Evolutionary conservation across 2,329 filamentous ascomycete genomes (phyloP).

Genomic region (Pseudocercospora musae): DNA sequence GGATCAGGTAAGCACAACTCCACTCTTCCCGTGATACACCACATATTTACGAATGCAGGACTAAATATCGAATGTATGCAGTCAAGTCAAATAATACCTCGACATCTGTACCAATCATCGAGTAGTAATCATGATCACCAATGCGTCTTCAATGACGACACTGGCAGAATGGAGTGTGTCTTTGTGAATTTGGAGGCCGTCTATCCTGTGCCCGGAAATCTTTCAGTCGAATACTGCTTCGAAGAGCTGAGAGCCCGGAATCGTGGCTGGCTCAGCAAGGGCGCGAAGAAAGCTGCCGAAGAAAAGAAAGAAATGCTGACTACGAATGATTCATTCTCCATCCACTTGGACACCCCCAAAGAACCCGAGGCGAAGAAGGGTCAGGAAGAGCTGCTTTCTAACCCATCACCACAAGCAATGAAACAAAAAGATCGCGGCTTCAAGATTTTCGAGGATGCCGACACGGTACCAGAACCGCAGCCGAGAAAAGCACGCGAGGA

Average conservation of each 20-base stretch:
- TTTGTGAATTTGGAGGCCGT: conserved; percentile 82
- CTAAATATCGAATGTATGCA: conserved; percentile 71
- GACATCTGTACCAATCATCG: conserved; percentile 25
- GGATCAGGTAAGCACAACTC: conserved; percentile 75
- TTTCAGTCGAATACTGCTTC: conserved; percentile 73
- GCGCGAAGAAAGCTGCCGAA: conserved; percentile 38
- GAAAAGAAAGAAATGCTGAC: conserved; percentile 6
- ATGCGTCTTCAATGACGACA: conserved; percentile 77
- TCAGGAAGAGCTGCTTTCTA: not conserved
- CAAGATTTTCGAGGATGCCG: conserved; percentile 35
- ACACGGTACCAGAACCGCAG: conserved; percentile 15
- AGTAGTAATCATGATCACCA: conserved; percentile 58
- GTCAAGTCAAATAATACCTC: conserved; percentile 38
- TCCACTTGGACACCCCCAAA: conserved; percentile 19
- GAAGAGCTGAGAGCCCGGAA: conserved; percentile 82
- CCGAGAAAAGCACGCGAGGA: conserved; percentile 14
- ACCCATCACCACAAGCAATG: not conserved
- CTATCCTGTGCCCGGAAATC: conserved; percentile 72
- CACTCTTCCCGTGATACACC: conserved; percentile 27
- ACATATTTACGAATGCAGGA: conserved; percentile 89
- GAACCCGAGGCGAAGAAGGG: not conserved
- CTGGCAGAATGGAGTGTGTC: conserved; percentile 78
- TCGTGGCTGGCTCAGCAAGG: conserved; percentile 62
- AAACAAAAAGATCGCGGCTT: conserved; percentile 33
- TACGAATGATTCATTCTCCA: conserved; percentile 20